phyloP scores from a whole-genome alignment of 2,329 filamentous ascomycete species.

The Camillea tinctor region DNA sequence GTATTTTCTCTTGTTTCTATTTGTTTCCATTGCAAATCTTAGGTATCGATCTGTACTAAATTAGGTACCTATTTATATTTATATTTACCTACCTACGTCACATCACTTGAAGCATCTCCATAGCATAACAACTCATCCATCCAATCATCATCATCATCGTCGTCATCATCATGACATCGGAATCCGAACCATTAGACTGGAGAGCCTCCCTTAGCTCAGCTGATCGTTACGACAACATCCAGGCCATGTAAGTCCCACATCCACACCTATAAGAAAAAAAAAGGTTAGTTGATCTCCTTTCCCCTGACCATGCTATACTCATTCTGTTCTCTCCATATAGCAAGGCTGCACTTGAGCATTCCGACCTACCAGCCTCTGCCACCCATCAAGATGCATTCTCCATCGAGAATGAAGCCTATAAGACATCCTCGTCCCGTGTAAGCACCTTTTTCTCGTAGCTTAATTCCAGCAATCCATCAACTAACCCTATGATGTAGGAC shows the following conservation, averaged over 20 bases:
- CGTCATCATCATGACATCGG: conserved; percentile 28
- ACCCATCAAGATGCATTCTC: conserved; percentile 53
- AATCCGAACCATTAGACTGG: conserved; percentile 42
- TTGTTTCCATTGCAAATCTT: no score
- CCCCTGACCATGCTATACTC: conserved; percentile 7
- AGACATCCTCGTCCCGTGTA: conserved; percentile 58
- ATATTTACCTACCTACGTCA: no score
- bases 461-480: no score
- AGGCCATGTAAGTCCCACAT: conserved; percentile 57
- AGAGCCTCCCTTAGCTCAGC: conserved; percentile 52
- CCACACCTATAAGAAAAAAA: no score
- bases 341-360: conserved; percentile 24
- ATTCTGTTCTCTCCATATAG: conserved; percentile 21
- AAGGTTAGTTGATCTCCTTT: conserved; percentile 1
- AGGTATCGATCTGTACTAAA: no score
- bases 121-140: no score
- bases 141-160: not conserved
- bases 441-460: conserved; percentile 29
- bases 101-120: no score
- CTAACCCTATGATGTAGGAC: conserved; percentile 42
- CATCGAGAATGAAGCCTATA: conserved; percentile 64
- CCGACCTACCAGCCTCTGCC: conserved; percentile 18
- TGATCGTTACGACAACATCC: conserved; percentile 62
- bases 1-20: no score
- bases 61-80: no score